Conservation (phyloP, 805 yeast genomes). For the Suhomyces faveliae region DNA sequence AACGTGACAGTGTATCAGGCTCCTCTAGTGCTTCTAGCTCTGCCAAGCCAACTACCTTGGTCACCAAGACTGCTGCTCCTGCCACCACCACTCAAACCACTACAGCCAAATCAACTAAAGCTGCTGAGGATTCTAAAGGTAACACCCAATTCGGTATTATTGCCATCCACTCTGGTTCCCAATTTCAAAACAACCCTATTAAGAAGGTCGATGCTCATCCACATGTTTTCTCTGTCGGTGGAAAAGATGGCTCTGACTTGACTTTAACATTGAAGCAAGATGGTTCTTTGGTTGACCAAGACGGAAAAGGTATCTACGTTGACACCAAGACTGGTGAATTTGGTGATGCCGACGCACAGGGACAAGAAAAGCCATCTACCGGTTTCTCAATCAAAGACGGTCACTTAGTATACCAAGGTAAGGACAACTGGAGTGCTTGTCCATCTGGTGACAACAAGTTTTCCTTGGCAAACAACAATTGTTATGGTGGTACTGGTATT, state of each 20-base stretch:
- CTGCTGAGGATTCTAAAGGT: slow-evolving; percentile 6
- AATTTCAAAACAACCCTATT: slow-evolving; percentile 25
- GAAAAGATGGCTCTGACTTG: slow-evolving; percentile 27
- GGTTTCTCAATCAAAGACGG: slow-evolving; percentile 42
- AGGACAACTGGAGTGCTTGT: slow-evolving; percentile 39
- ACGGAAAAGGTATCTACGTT: slow-evolving; percentile 27
- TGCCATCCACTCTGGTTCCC: slow-evolving; percentile 24
- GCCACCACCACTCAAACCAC: slow-evolving; percentile 8
- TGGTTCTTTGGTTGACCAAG: slow-evolving; percentile 30
- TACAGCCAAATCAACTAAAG: slow-evolving; percentile 5
- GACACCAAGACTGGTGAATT: slow-evolving; percentile 31
- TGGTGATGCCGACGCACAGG: slow-evolving; percentile 33
- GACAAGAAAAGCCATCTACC: slow-evolving; percentile 30
- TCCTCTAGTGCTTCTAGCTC: background rate
- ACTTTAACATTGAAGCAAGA: slow-evolving; percentile 24
- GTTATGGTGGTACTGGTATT: slow-evolving; percentile 31
- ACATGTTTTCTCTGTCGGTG: slow-evolving; percentile 36
- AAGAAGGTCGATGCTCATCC: slow-evolving; percentile 30
- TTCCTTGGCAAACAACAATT: slow-evolving; percentile 26
- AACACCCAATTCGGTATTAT: slow-evolving; percentile 18
- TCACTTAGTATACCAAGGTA: slow-evolving; percentile 33
- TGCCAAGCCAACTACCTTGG: slow-evolving; percentile 5
- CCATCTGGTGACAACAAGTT: slow-evolving; percentile 26
- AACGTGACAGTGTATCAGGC: slow-evolving; percentile 1
- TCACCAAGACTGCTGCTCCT: slow-evolving; percentile 6